phyloP scores from a whole-genome alignment of 176 grass and related monocot genomes.

The Ensete ventricosum region DNA sequence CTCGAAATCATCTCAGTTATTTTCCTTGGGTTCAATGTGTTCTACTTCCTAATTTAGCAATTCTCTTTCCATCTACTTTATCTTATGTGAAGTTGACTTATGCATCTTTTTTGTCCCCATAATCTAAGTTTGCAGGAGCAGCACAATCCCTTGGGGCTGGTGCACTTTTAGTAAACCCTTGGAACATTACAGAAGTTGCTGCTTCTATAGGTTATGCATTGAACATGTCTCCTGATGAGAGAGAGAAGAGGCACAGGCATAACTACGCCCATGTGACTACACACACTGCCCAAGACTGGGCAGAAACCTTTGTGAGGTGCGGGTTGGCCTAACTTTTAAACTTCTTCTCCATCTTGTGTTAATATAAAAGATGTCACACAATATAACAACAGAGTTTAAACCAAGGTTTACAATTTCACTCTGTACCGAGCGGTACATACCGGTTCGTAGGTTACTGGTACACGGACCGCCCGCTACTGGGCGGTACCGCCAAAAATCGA shows the following conservation, averaged over 20 bases:
- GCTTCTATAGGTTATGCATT: slow-evolving; percentile 57
- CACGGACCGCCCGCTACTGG: too few species aligned
- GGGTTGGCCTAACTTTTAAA: slow-evolving; percentile 1
- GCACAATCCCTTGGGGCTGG: slow-evolving; percentile 99
- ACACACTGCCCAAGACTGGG: slow-evolving; percentile 99
- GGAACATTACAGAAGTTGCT: slow-evolving; percentile 96
- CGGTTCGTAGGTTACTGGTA: too few species aligned
- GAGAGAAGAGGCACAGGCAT: slow-evolving; percentile 94
- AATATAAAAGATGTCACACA: not conserved
- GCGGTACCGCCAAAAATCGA: too few species aligned
- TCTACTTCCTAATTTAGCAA: too few species aligned
- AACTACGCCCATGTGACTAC: slow-evolving; percentile 95
- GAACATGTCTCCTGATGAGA: slow-evolving; percentile 66
- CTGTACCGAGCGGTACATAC: too few species aligned
- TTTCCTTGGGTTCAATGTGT: too few species aligned
- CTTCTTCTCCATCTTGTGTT: not conserved
- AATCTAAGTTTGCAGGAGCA: slow-evolving; percentile 95
- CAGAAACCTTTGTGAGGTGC: slow-evolving; percentile 96
- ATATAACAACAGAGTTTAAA: not conserved
- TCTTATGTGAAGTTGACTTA: not conserved
- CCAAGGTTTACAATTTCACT: too few species aligned
- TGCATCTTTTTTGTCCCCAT: slow-evolving; percentile 22
- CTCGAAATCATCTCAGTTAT: too few species aligned
- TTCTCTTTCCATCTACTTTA: too few species aligned
- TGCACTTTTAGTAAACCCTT: slow-evolving; percentile 91